Conservation (phyloP, 164 flowering plant species). For the Dillenia turbinata region DNA sequence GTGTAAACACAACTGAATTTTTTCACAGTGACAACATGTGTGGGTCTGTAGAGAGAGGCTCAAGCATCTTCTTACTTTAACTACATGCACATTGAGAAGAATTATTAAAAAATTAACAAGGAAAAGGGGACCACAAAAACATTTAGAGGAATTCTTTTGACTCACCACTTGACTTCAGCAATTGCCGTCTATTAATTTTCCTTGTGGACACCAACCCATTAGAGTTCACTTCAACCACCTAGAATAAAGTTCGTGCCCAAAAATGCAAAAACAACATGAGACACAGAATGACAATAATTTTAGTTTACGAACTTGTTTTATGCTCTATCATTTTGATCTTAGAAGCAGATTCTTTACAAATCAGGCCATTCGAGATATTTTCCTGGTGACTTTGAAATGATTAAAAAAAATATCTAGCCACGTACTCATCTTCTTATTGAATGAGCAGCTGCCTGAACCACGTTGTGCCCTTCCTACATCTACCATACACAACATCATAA, state of each 20-base stretch:
- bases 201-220: constrained; percentile 62
- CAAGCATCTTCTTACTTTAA: neutral
- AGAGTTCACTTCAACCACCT: constrained; percentile 91
- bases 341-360: too few relatives aligned
- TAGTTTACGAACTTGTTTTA: too few relatives aligned
- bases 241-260: neutral
- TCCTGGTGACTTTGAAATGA: too few relatives aligned
- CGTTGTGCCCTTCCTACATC: too few relatives aligned
- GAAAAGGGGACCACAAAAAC: neutral
- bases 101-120: neutral
- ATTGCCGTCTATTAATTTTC: constrained; percentile 71
- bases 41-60: neutral
- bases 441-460: too few relatives aligned
- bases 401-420: too few relatives aligned
- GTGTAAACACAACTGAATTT: neutral
- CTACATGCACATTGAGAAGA: neutral
- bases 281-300: neutral
- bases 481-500: too few relatives aligned
- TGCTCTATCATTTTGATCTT: too few relatives aligned
- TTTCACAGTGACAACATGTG: neutral
- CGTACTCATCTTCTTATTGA: too few relatives aligned
- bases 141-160: neutral
- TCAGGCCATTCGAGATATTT: too few relatives aligned
- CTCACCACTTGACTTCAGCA: constrained; percentile 89
- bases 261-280: neutral